A percentile compares a stretch with the other conserved stretches of the same genome.
phyloP scores from a whole-genome alignment of 768 basidiomycete species.

The Suillus discolor region DNA sequence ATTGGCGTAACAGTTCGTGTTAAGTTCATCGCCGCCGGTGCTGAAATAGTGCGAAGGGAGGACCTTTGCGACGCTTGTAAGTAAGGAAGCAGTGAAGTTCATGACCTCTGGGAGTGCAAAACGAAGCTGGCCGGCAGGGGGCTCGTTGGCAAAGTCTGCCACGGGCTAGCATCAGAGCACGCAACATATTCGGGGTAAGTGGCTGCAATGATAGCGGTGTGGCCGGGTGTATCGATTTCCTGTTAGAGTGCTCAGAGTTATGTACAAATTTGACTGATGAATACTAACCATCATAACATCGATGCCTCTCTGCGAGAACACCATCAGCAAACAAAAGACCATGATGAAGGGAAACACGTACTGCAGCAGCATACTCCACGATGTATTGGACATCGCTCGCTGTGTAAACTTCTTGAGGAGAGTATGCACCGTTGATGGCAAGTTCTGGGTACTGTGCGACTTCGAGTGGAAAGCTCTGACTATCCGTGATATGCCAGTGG shows the following conservation, averaged over 20 bases:
- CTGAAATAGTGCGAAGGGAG: slow-evolving; percentile 61
- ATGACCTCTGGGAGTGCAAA: slow-evolving; percentile 57
- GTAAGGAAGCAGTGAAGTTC: slow-evolving; percentile 52
- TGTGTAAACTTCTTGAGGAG: slow-evolving; percentile 35
- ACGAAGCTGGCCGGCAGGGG: slow-evolving; percentile 78
- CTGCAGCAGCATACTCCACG: slow-evolving; percentile 65
- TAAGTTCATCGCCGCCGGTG: slow-evolving; percentile 81
- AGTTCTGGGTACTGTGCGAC: slow-evolving; percentile 41
- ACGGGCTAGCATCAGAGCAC: slow-evolving; percentile 54
- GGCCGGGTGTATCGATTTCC: slow-evolving; percentile 82
- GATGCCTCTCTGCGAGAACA: slow-evolving; percentile 54
- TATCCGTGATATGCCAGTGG: slow-evolving; percentile 53
- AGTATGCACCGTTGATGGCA: slow-evolving; percentile 47
- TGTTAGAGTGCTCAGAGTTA: slow-evolving; percentile 19
- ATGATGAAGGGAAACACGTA: slow-evolving; percentile 35
- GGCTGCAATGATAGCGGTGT: slow-evolving; percentile 61
- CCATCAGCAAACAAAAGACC: background rate
- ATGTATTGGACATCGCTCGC: slow-evolving; percentile 55
- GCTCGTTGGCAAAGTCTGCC: slow-evolving; percentile 57
- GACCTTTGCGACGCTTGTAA: slow-evolving; percentile 50
- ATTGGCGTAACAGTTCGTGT: slow-evolving; percentile 59
- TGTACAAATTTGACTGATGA: background rate
- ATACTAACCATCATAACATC: slow-evolving; percentile 52
- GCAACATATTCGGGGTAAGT: slow-evolving; percentile 73
- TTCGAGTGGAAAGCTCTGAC: slow-evolving; percentile 52